Evolutionary conservation across 2,329 filamentous ascomycete species (phyloP).

Genomic region (Aspergillus spinulosporus): DNA sequence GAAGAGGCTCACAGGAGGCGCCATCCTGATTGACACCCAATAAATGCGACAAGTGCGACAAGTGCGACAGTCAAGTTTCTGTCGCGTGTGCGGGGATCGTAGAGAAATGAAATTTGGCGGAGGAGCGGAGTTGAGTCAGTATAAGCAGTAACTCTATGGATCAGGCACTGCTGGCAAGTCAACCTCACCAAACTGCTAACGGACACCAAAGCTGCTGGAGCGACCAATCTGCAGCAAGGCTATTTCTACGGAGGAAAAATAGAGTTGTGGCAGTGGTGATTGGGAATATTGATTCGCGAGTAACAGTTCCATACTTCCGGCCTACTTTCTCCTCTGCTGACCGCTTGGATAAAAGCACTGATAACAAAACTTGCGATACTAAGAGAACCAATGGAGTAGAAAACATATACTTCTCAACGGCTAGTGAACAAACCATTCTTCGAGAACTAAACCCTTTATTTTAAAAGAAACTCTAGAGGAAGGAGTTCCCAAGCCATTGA

Average conservation of each 20-base stretch:
- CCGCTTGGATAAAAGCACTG: conserved; percentile 1
- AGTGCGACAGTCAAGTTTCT: conserved; percentile 2
- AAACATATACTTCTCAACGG: not conserved
- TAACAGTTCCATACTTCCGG: not conserved
- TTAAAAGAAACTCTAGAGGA: not conserved
- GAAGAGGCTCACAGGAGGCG: conserved; percentile 28
- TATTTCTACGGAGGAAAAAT: not conserved
- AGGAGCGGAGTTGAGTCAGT: conserved; percentile 1
- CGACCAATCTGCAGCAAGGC: not conserved
- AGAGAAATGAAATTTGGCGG: conserved; percentile 11
- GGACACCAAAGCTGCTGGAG: not conserved
- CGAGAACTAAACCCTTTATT: too few relatives aligned
- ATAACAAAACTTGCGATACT: not conserved
- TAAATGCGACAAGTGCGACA: not conserved
- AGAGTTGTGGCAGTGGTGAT: not conserved
- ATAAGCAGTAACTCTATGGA: not conserved
- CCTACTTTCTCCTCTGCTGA: not conserved
- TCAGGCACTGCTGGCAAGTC: not conserved
- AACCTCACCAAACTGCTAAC: too few relatives aligned
- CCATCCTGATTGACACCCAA: conserved; percentile 23
- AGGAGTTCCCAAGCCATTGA: not conserved
- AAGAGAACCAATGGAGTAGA: not conserved
- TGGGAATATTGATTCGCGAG: not conserved
- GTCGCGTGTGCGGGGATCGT: conserved; percentile 22
- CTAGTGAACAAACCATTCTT: too few relatives aligned